Evolutionary conservation across 1,284 basidiomycete genomes (phyloP), one percentile per base, ranked within the genome.

Genomic region (Fomes fomentarius): DNA sequence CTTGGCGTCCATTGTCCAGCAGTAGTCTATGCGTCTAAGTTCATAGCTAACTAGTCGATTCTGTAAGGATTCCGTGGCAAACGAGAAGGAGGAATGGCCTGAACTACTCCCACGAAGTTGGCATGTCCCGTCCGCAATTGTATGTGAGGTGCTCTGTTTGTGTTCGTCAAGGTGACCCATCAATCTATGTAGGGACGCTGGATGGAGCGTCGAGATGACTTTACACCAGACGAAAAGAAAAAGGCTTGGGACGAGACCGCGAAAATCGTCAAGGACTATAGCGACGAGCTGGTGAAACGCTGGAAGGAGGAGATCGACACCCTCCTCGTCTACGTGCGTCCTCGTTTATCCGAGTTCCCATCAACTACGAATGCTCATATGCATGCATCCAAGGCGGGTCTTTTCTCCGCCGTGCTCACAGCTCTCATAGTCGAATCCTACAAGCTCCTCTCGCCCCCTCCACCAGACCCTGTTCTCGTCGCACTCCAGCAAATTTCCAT

Each of bases 371-470:
- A 19, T 25, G 3, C 11, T 34, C 6, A 38, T 2, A 11, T 24
- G 7, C 2, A 5, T 30, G 28, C 8, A 6, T 12, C 26, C 21
- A 4, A 55, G 53, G 53, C 53, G 11, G 47, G 37, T 21, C 26
- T 55, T 15, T 50, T 50, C 30, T 55, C 53, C 2, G 47, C 47
- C 10, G 31, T 54, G n/a, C 21, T 49, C 15, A 45, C 52, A 9
- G 47, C 47, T 4, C 49, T 54, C 47, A 54, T 44, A 10, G 47
- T 50, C 26, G 31, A 47, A 12, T 53, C 45, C 3, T 54, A 54
- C 25, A 15, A 19, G 14, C 46, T 43, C 11, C 47, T 55, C 21
- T 37, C 49, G 12, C 41, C 47, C 3, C 12, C 21, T 14, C 2
- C 50, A 1, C 37, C 37, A 10, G 42, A 45, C 8, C 14, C 47